Percentiles rank a stretch among this genome's conserved stretches.
These are phyloP conservation scores for Mycena crocata DNA, from an alignment of 768 basidiomycete genomes.

Conservation along the genomic window DNA sequence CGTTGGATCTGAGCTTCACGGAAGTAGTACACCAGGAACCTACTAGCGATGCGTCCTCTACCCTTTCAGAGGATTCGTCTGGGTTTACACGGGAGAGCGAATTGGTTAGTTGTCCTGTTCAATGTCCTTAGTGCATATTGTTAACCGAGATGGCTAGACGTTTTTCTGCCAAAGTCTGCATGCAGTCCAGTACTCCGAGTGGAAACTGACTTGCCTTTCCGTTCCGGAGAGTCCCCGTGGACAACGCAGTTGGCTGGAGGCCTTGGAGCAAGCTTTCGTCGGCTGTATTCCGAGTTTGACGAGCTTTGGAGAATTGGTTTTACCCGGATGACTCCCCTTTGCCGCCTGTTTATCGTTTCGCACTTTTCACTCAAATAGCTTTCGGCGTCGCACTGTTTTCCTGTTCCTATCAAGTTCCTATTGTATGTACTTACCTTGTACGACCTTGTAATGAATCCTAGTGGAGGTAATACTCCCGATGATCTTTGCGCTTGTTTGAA, in stretches of 20 bases:
- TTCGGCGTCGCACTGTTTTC: background rate
- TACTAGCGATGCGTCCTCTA: slow-evolving; percentile 16
- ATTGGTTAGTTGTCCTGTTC: slow-evolving; percentile 14
- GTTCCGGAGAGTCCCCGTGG: slow-evolving; percentile 25
- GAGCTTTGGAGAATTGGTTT: slow-evolving; percentile 27
- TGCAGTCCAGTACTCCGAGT: slow-evolving; percentile 4
- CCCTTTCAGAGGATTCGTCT: slow-evolving; percentile 18
- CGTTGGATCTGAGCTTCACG: slow-evolving; percentile 39
- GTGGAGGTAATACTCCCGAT: background rate
- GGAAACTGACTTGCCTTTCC: slow-evolving; percentile 28
- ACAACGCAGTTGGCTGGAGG: slow-evolving; percentile 23
- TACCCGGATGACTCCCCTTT: background rate
- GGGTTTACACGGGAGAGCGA: slow-evolving; percentile 17
- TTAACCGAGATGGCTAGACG: slow-evolving; percentile 1
- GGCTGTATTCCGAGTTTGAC: slow-evolving; percentile 26
- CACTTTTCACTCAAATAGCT: background rate
- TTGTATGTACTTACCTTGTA: no score
- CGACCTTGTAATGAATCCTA: background rate
- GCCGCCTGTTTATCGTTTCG: background rate
- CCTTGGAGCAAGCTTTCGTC: slow-evolving; percentile 24
- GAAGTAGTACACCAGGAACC: slow-evolving; percentile 36
- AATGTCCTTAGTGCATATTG: no score
- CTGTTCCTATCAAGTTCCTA: no score
- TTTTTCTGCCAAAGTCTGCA: slow-evolving; percentile 23
- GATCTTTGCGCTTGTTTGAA: slow-evolving; percentile 5